Base-by-base conservation (phyloP, 345 rosid genomes). In the Arabidopsis arenosa region DNA sequence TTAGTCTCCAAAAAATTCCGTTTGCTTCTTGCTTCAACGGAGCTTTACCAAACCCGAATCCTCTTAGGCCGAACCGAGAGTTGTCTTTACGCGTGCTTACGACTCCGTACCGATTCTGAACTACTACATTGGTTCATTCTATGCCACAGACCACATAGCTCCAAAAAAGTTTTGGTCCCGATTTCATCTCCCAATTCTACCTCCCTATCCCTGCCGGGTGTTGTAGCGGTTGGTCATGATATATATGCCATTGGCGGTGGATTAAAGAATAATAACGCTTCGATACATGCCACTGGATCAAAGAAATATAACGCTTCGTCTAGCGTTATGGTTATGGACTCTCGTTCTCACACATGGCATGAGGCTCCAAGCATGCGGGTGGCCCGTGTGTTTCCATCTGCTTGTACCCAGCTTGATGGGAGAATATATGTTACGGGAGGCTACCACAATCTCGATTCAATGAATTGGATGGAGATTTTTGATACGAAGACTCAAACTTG, bases 271-370 rank as follows among this genome's bases (percentile, higher is more conserved):
- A 48, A 48, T 0, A 28, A 3, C 32, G 32, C 32, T 28, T 28
- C 32, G 32, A 3, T 28, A 28, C 4, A 28, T 28, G 32, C 32
- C 4, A 28, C 32, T 28, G 32, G 32, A 28, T 28, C 32, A 28
- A 28, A 28, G 32, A 28, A 3, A 3, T 28, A 28, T 28, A 28
- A 28, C 32, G 26, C 53, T 48, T 48, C 1, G 3, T 17, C 53
- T 18, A 48, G 53, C 53, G 53, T 48, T 48, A 48, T 48, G 53
- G 53, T 48, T 23, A 48, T 48, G 26, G 53, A 48, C 53, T 48
- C 53, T 48, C 53, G 53, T 48, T 48, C 21, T 15, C 53, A 48
- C 11, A 48, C 26, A 48, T 48, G 53, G 53, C 23, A 4, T 48
- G 53, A 48, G 26, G 53, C 53, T 48, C 26, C 53, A 21, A 17